Evolutionary conservation across 2,329 filamentous ascomycete species (phyloP).

Genomic region (Berkeleyomyces rouxiae): DNA sequence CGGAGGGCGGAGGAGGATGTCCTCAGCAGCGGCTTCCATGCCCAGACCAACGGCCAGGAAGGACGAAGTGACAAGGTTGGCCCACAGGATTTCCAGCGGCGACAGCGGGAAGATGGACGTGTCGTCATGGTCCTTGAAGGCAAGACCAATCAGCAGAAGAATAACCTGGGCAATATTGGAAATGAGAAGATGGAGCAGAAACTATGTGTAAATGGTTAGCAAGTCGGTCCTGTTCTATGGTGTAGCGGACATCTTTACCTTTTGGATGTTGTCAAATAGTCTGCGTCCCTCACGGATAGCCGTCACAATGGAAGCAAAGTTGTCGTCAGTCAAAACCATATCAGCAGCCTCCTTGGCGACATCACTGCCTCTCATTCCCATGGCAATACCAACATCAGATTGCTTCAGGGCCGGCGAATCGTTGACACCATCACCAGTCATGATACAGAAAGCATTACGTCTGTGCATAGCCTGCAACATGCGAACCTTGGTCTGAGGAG

Average conservation of each 20-base stretch:
- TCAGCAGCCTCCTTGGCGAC: constrained; percentile 70
- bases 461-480: constrained; percentile 61
- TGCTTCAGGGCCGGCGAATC: constrained; percentile 57
- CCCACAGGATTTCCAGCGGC: constrained; percentile 60
- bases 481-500: constrained; percentile 54
- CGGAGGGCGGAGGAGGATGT: constrained; percentile 50
- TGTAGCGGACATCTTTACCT: constrained; percentile 27
- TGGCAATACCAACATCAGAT: constrained; percentile 60
- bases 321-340: constrained; percentile 77
- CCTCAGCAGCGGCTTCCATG: constrained; percentile 50
- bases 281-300: constrained; percentile 54
- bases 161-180: constrained; percentile 56
- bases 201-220: constrained; percentile 23
- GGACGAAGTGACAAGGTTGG: constrained; percentile 57
- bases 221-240: neutral
- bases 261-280: constrained; percentile 58
- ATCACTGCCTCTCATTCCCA: constrained; percentile 54
- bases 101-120: constrained; percentile 54
- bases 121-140: constrained; percentile 43
- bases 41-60: constrained; percentile 57
- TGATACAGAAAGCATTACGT: constrained; percentile 50
- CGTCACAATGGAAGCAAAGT: constrained; percentile 68
- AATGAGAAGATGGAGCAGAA: constrained; percentile 47
- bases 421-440: constrained; percentile 63
- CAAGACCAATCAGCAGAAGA: constrained; percentile 50